phyloP scores from a whole-genome alignment of 768 basidiomycete genomes.

The Jaapia argillacea region DNA sequence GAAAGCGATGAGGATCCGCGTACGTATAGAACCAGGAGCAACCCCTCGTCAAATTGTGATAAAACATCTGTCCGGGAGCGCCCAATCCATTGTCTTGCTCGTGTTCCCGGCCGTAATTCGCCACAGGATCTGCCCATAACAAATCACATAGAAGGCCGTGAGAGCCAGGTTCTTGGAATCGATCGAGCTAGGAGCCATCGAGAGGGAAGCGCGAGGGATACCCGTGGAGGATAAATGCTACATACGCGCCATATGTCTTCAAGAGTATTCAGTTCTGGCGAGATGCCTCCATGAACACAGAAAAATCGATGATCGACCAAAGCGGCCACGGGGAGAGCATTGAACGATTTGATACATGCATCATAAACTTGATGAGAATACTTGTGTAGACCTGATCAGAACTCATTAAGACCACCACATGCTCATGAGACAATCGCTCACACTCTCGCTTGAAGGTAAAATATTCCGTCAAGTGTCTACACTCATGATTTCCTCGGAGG shows the following conservation, averaged over 20 bases:
- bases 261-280: constrained; percentile 73
- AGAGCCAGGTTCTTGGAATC: constrained; percentile 90
- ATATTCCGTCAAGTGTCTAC: constrained; percentile 92
- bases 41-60: constrained; percentile 80
- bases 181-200: constrained; percentile 65
- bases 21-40: constrained; percentile 93
- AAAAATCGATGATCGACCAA: constrained; percentile 94
- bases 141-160: constrained; percentile 89
- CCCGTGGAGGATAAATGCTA: too few relatives aligned
- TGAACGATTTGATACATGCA: constrained; percentile 85
- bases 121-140: constrained; percentile 58
- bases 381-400: constrained; percentile 68
- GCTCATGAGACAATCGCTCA: constrained; percentile 27
- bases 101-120: constrained; percentile 1
- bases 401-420: constrained; percentile 2
- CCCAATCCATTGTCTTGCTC: constrained; percentile 27
- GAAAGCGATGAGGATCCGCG: constrained; percentile 15
- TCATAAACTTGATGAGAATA: constrained; percentile 84
- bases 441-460: constrained; percentile 98
- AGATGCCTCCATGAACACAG: constrained; percentile 95
- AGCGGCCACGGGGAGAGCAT: constrained; percentile 81
- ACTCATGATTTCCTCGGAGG: constrained; percentile 95
- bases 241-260: constrained; percentile 72
- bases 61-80: constrained; percentile 51
- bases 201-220: too few relatives aligned